These are phyloP conservation scores for Orobanche coerulescens DNA, from an alignment of 257 asterid species.

Conservation along the genomic window DNA sequence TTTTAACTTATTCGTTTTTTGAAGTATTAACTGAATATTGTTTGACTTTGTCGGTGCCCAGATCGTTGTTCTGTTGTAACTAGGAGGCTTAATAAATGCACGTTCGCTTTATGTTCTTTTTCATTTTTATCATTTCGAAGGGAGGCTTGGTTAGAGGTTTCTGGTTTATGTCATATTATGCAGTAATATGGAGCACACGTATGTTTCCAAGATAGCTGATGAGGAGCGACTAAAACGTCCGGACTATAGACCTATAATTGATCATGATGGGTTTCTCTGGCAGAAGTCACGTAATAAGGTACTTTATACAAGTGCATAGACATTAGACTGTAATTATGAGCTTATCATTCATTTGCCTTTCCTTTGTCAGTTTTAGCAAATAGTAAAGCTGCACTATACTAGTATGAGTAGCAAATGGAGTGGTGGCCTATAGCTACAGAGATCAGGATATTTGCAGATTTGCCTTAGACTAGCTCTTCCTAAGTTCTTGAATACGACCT, in stretches of 20 bases:
- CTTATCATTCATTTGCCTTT: not conserved
- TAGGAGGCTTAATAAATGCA: constrained; percentile 4
- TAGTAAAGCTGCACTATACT: not conserved
- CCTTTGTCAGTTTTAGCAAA: constrained; percentile 1
- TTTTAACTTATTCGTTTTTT: no score
- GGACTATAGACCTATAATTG: constrained; percentile 65
- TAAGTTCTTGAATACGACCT: not conserved
- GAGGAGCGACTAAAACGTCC: constrained; percentile 59
- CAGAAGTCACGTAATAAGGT: constrained; percentile 62
- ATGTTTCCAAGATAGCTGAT: constrained; percentile 51
- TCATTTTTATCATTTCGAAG: not conserved
- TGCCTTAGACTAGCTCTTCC: not conserved
- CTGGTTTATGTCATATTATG: constrained; percentile 18
- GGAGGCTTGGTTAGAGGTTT: constrained; percentile 4
- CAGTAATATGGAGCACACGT: constrained; percentile 63
- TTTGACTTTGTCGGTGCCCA: not conserved
- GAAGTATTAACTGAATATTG: not conserved
- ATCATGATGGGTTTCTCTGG: constrained; percentile 70
- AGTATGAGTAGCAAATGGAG: constrained; percentile 5
- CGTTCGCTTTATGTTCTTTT: not conserved
- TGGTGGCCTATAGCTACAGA: not conserved
- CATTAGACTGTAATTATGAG: not conserved
- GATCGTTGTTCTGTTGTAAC: not conserved
- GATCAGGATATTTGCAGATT: not conserved
- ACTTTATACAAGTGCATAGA: not conserved